Conservation (phyloP, 768 basidiomycete genomes). For the Suillus cothurnatus region DNA sequence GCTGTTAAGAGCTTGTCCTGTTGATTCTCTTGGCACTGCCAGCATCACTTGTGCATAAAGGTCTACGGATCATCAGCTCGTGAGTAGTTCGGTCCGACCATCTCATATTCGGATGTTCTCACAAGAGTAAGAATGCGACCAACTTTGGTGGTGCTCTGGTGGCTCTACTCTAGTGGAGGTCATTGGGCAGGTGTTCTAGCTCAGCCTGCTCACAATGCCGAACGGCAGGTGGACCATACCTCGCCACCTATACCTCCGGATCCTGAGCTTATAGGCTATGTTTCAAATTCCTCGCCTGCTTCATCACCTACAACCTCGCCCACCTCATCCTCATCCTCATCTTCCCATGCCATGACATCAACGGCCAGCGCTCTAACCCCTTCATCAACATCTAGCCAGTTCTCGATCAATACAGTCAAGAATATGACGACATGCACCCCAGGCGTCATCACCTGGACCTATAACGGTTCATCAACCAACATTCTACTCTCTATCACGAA, state of each 20-base stretch:
- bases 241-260: not conserved
- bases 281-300: too few species aligned
- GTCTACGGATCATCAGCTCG: not conserved
- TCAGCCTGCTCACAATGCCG: not conserved
- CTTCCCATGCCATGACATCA: constrained; percentile 9
- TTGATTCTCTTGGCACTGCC: not conserved
- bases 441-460: constrained; percentile 41
- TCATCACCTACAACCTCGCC: constrained; percentile 8
- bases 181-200: not conserved
- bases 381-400: constrained; percentile 16
- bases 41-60: not conserved
- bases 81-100: not conserved
- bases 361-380: constrained; percentile 7
- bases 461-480: constrained; percentile 32
- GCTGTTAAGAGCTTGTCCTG: not conserved
- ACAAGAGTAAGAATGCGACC: constrained; percentile 1
- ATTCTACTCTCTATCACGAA: constrained; percentile 44
- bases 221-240: not conserved
- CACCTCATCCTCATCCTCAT: constrained; percentile 9
- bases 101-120: not conserved
- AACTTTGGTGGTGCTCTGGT: not conserved
- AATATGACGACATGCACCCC: constrained; percentile 39
- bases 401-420: constrained; percentile 27
- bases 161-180: not conserved
- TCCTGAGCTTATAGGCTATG: not conserved